Conservation (phyloP, 2,329 filamentous ascomycete genomes). For the Colletotrichum salicis region DNA sequence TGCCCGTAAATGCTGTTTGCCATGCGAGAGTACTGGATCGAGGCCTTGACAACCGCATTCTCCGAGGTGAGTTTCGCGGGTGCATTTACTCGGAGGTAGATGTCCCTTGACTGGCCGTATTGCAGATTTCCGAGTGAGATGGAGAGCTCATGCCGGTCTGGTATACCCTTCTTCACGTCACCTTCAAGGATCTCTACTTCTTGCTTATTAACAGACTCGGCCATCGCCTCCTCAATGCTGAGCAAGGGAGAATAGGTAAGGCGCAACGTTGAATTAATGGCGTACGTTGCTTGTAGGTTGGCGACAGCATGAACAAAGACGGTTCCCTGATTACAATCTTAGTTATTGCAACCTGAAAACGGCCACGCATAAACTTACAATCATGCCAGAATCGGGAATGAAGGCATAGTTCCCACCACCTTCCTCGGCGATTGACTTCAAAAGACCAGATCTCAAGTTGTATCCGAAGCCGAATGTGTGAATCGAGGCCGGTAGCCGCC, state of each 20-base stretch:
- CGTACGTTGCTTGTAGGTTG: constrained; percentile 69
- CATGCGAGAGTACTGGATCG: constrained; percentile 38
- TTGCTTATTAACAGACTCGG: constrained; percentile 50
- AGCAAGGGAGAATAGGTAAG: constrained; percentile 52
- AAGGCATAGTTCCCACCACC: constrained; percentile 69
- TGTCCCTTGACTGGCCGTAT: constrained; percentile 69
- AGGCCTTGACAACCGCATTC: constrained; percentile 26
- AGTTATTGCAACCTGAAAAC: neutral
- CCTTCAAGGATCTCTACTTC: constrained; percentile 37
- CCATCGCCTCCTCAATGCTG: constrained; percentile 51
- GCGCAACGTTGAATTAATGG: constrained; percentile 56
- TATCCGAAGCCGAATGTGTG: constrained; percentile 68
- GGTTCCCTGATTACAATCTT: constrained; percentile 54
- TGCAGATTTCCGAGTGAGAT: constrained; percentile 64
- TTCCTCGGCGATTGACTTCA: constrained; percentile 70
- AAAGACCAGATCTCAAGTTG: constrained; percentile 58
- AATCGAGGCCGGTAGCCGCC: constrained; percentile 54
- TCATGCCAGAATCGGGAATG: constrained; percentile 71
- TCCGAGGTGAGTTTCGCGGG: constrained; percentile 8
- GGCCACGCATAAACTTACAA: constrained; percentile 46
- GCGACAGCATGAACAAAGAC: constrained; percentile 71
- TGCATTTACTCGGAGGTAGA: constrained; percentile 56
- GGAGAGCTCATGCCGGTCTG: constrained; percentile 41
- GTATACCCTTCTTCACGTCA: constrained; percentile 13
- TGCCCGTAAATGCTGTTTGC: constrained; percentile 22